Evolutionary conservation across 1,284 basidiomycete genomes (phyloP).

Genomic region (Ustilago bromivora): DNA sequence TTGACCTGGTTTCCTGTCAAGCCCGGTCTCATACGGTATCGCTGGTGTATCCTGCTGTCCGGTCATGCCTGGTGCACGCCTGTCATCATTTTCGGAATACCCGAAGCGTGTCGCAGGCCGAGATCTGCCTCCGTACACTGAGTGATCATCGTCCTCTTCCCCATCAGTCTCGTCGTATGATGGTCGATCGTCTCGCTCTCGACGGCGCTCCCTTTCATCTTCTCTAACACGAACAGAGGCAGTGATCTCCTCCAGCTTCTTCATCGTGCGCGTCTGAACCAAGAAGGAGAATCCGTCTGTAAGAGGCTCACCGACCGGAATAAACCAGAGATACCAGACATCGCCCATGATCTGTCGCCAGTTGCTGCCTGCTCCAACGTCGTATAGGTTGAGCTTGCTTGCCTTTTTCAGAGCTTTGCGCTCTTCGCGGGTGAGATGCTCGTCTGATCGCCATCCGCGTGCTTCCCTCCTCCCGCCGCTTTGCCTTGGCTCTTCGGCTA

Average conservation of each 20-base stretch:
- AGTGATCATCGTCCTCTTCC: conserved; percentile 37
- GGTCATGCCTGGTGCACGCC: not conserved
- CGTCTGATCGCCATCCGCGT: conserved; percentile 49
- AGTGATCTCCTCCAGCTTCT: conserved; percentile 51
- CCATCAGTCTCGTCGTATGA: conserved; percentile 5
- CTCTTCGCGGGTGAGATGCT: conserved; percentile 54
- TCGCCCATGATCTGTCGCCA: conserved; percentile 60
- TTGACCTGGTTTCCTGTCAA: conserved; percentile 33
- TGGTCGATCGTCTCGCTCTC: not conserved
- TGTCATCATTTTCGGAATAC: conserved; percentile 9
- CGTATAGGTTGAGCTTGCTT: conserved; percentile 63
- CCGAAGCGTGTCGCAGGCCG: conserved; percentile 25
- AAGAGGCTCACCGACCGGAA: conserved; percentile 57
- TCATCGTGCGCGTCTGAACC: conserved; percentile 43
- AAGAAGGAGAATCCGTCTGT: conserved; percentile 47
- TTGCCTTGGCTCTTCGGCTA: not conserved
- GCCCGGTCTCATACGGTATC: conserved; percentile 16
- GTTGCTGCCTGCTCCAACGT: conserved; percentile 54
- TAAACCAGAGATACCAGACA: conserved; percentile 50
- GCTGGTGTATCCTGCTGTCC: not conserved
- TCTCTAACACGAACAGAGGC: conserved; percentile 29
- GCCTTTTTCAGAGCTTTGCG: conserved; percentile 54
- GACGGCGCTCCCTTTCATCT: conserved; percentile 5
- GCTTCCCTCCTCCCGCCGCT: not conserved
- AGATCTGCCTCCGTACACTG: conserved; percentile 29